phyloP scores from a whole-genome alignment of 257 asterid species.

The Petrea volubilis region DNA sequence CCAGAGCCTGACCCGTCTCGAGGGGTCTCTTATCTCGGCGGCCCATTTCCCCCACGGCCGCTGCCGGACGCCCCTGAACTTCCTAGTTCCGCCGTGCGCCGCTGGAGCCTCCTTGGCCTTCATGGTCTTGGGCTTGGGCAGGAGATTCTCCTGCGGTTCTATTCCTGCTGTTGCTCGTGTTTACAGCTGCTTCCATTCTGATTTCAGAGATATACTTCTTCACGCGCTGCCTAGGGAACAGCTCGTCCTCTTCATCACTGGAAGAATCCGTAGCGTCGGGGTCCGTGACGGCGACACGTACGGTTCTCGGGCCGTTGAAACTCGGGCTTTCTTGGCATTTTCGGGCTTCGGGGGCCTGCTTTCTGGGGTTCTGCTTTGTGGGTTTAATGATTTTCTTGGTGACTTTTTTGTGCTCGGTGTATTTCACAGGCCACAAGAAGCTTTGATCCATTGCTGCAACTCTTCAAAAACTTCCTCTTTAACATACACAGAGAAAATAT shows the following conservation, averaged over 20 bases:
- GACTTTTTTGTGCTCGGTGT: slow-evolving; percentile 55
- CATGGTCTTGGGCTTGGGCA: slow-evolving; percentile 40
- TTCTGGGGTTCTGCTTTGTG: slow-evolving; percentile 26
- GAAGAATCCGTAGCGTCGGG: slow-evolving; percentile 86
- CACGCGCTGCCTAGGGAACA: slow-evolving; percentile 54
- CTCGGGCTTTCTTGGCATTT: slow-evolving; percentile 16
- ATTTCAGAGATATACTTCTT: slow-evolving; percentile 65
- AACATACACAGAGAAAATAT: neutral
- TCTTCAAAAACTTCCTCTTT: neutral
- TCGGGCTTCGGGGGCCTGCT: neutral
- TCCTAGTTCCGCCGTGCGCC: slow-evolving; percentile 28
- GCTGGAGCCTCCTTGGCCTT: slow-evolving; percentile 29
- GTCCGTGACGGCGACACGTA: slow-evolving; percentile 62
- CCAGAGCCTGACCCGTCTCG: slow-evolving; percentile 50
- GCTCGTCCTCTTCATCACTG: slow-evolving; percentile 60
- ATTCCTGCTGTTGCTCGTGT: slow-evolving; percentile 14
- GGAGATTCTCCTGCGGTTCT: slow-evolving; percentile 27
- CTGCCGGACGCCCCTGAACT: slow-evolving; percentile 66
- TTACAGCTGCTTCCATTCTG: slow-evolving; percentile 39
- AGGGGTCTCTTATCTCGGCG: slow-evolving; percentile 70
- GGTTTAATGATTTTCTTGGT: slow-evolving; percentile 47
- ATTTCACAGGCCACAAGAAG: slow-evolving; percentile 56
- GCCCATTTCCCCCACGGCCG: slow-evolving; percentile 85
- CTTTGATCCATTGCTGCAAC: slow-evolving; percentile 46
- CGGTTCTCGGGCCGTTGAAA: slow-evolving; percentile 37